Percentiles rank a stretch among this genome's conserved stretches.
These are phyloP conservation scores for Claviceps sp. DNA, from an alignment of 2,329 filamentous ascomycete species.

Conservation along the genomic window DNA sequence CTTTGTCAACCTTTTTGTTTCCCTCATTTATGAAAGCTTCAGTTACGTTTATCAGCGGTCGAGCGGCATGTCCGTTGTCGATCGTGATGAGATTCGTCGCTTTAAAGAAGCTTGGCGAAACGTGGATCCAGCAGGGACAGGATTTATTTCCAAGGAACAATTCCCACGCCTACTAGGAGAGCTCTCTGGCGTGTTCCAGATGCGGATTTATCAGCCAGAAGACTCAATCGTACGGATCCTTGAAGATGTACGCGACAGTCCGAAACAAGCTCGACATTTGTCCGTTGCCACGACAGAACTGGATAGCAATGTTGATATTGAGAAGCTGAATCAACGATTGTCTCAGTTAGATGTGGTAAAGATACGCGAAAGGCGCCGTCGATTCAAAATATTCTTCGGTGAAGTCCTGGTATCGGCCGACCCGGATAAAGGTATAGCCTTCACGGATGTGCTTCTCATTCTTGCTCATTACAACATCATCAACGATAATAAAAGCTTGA, in stretches of 20 bases:
- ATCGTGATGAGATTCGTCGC: constrained; percentile 82
- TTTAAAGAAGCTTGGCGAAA: constrained; percentile 99
- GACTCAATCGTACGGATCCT: constrained; percentile 78
- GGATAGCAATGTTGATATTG: constrained; percentile 53
- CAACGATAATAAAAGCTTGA: constrained; percentile 89
- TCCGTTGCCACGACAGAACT: constrained; percentile 40
- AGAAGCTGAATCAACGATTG: constrained; percentile 61
- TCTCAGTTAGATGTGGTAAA: constrained; percentile 58
- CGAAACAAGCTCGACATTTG: constrained; percentile 36
- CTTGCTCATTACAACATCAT: constrained; percentile 98
- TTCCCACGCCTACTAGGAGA: constrained; percentile 85
- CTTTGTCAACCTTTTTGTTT: constrained; percentile 96
- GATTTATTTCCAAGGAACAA: constrained; percentile 78
- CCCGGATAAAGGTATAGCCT: constrained; percentile 77
- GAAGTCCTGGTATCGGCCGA: constrained; percentile 92
- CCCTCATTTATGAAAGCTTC: constrained; percentile 97
- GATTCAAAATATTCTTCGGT: constrained; percentile 92
- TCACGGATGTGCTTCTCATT: constrained; percentile 86
- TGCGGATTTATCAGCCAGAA: constrained; percentile 88
- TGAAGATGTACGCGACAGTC: constrained; percentile 60
- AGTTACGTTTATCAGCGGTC: constrained; percentile 97
- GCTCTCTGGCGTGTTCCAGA: constrained; percentile 88
- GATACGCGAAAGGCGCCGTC: constrained; percentile 60
- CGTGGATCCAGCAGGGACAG: constrained; percentile 80
- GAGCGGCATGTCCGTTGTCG: constrained; percentile 80